Conservation (phyloP, 257 asterid genomes). For the Henckelia pumila region DNA sequence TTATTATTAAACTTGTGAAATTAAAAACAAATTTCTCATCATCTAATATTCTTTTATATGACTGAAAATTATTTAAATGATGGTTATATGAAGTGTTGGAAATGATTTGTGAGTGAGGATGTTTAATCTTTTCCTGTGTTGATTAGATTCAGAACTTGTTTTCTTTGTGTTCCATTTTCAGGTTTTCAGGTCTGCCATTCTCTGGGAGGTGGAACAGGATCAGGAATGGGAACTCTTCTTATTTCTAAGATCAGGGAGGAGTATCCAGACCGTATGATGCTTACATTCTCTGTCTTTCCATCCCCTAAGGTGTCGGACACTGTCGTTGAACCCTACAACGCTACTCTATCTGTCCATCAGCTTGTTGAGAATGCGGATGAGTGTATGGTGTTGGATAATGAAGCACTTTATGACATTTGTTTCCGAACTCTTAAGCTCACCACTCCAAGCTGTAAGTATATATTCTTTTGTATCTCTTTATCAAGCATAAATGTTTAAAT, state of each 20-base stretch:
- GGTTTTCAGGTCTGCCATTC: slow-evolving; percentile 83
- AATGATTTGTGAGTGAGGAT: not conserved
- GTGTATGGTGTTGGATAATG: slow-evolving; percentile 79
- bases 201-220: slow-evolving; percentile 87
- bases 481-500: not conserved
- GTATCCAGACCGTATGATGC: slow-evolving; percentile 85
- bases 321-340: slow-evolving; percentile 80
- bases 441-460: slow-evolving; percentile 50
- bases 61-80: too few relatives aligned
- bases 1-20: not conserved
- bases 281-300: slow-evolving; percentile 78
- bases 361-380: slow-evolving; percentile 82
- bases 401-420: slow-evolving; percentile 51
- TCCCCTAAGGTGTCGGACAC: slow-evolving; percentile 81
- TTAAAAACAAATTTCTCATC: not conserved
- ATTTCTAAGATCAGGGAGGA: slow-evolving; percentile 79
- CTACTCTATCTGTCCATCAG: slow-evolving; percentile 77
- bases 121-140: not conserved
- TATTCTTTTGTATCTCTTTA: not conserved
- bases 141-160: not conserved
- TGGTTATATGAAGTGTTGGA: not conserved
- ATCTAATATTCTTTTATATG: too few relatives aligned
- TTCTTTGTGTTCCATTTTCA: slow-evolving; percentile 26
- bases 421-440: slow-evolving; percentile 54
- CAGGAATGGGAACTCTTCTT: slow-evolving; percentile 83